A percentile compares a stretch with the other conserved stretches of the same genome.
Conservation (phyloP, 2,329 filamentous ascomycete genomes). For the Botrytis squamosa region DNA sequence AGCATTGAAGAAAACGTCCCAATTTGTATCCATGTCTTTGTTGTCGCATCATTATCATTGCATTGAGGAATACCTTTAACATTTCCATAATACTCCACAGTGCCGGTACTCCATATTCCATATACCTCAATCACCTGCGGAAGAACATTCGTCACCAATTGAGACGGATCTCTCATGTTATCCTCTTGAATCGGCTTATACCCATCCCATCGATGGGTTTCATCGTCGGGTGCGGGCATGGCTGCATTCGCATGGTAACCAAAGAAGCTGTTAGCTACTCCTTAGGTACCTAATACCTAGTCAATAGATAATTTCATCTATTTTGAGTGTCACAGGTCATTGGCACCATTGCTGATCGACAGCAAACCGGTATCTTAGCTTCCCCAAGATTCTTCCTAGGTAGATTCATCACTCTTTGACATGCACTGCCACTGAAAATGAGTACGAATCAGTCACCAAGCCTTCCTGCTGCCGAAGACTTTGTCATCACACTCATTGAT, state of each 20-base stretch:
- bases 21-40: background rate
- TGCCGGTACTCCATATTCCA: background rate
- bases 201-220: background rate
- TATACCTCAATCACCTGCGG: background rate
- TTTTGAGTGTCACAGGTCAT: background rate
- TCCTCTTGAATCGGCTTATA: constrained; percentile 1
- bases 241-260: background rate
- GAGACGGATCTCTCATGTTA: background rate
- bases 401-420: background rate
- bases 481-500: background rate
- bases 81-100: background rate
- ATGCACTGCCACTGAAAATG: constrained; percentile 10
- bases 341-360: background rate
- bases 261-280: background rate
- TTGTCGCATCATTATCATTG: background rate
- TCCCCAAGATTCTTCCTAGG: too few species aligned
- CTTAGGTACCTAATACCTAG: background rate
- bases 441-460: background rate
- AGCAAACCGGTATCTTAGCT: background rate
- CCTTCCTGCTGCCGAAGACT: constrained; percentile 13
- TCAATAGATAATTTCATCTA: background rate
- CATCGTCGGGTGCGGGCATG: background rate
- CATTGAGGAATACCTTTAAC: background rate
- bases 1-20: background rate
- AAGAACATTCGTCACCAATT: background rate